phyloP scores from a whole-genome alignment of 306 rosid species.

The Cucumis sativus region DNA sequence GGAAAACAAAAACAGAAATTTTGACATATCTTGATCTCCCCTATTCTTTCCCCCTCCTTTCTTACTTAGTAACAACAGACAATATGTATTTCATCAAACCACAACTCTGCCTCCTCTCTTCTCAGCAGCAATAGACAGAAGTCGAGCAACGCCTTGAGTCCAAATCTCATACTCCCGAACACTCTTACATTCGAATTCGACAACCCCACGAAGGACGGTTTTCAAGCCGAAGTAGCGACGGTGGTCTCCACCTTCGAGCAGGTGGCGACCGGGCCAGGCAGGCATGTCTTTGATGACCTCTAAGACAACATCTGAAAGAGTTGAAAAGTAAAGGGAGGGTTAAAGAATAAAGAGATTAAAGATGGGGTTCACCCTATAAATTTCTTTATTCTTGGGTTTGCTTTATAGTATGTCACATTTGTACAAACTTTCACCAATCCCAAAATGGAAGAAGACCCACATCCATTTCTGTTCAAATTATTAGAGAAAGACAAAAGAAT shows the following conservation, averaged over 20 bases:
- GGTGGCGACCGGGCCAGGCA: conserved; percentile 92
- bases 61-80: neutral
- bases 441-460: conserved; percentile 69
- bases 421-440: conserved; percentile 64
- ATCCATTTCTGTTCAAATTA: conserved; percentile 55
- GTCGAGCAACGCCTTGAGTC: conserved; percentile 86
- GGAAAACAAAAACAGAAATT: neutral
- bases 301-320: conserved; percentile 54
- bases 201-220: conserved; percentile 52
- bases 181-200: conserved; percentile 77
- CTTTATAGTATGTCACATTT: conserved; percentile 12
- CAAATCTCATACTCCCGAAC: conserved; percentile 71
- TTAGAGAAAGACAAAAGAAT: conserved; percentile 65
- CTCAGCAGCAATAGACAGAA: conserved; percentile 58
- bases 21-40: neutral
- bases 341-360: neutral
- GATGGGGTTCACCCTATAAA: conserved; percentile 6
- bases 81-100: neutral
- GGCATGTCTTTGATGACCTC: conserved; percentile 83
- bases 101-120: conserved; percentile 13
- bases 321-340: neutral
- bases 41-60: neutral
- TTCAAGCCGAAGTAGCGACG: conserved; percentile 88
- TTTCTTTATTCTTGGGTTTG: conserved; percentile 9
- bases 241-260: conserved; percentile 73